Base-by-base conservation (phyloP, 257 asterid species). In the Solanum etuberosum region DNA sequence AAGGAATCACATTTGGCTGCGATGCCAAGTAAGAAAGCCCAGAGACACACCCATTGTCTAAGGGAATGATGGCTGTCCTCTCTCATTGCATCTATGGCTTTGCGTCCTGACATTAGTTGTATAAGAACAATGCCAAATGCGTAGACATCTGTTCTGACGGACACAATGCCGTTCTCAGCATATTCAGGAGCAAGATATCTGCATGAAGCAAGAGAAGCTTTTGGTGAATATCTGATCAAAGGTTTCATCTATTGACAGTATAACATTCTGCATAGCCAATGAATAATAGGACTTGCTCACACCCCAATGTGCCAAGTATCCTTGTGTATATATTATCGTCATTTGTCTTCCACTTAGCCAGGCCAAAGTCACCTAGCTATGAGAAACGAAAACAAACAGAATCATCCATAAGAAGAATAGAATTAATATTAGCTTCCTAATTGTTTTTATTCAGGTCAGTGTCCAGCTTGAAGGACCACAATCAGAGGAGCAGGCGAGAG, bases 111-210 rank as follows among this genome's bases (percentile, higher is more conserved):
- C 72, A 95, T 92, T 72, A 95, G 88, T 89, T 95, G 98, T 88
- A 95, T 94, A 85, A 95, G 90, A 78, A 95, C 93, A 78, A 95
- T 91, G 59, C 98, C 98, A 65, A 90, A 95, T 40, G 98, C 88
- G 42, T 92, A 95, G 82, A 90, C 94, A 89, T 95, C 98, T 71
- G 97, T 95, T 73, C 94, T 88, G 21, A 95, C 96, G 13, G 98
- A 95, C 83, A 93, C 92, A 65, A 92, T 91, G 31, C 98, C 98
- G 12, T 92, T 92, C 89, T 94, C 97, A 5, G 94, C 94, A 86
- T 94, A 95, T 87, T 94, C 98, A 20, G 96, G 98, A 32, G 98
- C 97, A 31, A 95, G 95, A 91, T 95, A 95, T 81, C 98, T 95
- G 92, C 82, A 92, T 31, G 80, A 57, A 43, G 32, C 46, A n/a